phyloP scores from a whole-genome alignment of 1,139 yeast species.

The Kazachstania sp. region DNA sequence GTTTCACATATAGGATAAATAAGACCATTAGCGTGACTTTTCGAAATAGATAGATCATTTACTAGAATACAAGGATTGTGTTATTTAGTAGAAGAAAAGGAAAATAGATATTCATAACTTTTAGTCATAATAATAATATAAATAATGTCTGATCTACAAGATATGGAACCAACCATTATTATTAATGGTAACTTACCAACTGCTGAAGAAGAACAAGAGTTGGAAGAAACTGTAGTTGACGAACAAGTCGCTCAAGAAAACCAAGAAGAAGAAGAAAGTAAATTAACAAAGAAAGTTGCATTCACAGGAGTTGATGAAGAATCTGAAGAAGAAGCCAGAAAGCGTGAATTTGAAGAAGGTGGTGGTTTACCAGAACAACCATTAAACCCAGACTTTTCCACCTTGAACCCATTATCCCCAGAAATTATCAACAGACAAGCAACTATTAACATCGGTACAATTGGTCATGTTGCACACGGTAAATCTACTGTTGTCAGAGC shows the following conservation, averaged over 20 bases:
- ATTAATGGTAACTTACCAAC: constrained; percentile 58
- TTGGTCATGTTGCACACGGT: constrained; percentile 99
- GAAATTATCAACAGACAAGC: constrained; percentile 98
- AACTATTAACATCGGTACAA: constrained; percentile 96
- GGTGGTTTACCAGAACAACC: constrained; percentile 98
- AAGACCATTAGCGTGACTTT: no score
- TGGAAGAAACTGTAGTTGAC: constrained; percentile 29
- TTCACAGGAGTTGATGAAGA: constrained; percentile 67
- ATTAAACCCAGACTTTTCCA: constrained; percentile 68
- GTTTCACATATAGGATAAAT: no score
- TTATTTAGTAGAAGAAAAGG: neutral
- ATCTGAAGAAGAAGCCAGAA: constrained; percentile 60
- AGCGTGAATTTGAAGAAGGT: constrained; percentile 89
- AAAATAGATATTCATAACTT: no score
- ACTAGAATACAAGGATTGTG: no score
- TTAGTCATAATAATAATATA: no score
- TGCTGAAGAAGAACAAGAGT: constrained; percentile 41
- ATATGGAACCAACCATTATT: constrained; percentile 75
- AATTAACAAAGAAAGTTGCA: constrained; percentile 68
- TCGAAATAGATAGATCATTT: no score
- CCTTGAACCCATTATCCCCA: constrained; percentile 79
- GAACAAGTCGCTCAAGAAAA: constrained; percentile 31
- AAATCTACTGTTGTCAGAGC: constrained; percentile 98
- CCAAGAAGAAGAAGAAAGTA: constrained; percentile 31
- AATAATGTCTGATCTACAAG: constrained; percentile 61